Evolutionary conservation across 305 asterid genomes (phyloP).

Genomic region (Striga hermonthica): DNA sequence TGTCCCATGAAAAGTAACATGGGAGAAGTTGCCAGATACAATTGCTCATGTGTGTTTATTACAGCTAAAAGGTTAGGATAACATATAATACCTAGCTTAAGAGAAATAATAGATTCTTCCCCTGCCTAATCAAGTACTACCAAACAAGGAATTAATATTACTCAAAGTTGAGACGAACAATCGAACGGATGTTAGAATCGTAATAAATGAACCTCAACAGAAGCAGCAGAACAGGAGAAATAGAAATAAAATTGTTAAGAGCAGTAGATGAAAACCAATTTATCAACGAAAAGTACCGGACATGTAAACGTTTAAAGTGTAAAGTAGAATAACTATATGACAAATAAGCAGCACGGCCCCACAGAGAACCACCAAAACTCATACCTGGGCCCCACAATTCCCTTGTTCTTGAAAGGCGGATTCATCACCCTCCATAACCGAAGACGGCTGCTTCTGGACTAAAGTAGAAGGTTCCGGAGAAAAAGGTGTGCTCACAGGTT

Average conservation of each 20-base stretch:
- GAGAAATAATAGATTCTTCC: no score
- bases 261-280: neutral
- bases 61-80: no score
- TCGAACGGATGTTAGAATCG: neutral
- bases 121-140: neutral
- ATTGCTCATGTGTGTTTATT: no score
- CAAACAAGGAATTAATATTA: constrained; percentile 12
- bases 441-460: constrained; percentile 36
- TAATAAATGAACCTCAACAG: neutral
- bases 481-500: constrained; percentile 36
- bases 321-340: constrained; percentile 6
- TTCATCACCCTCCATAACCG: constrained; percentile 28
- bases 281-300: no score
- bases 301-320: neutral
- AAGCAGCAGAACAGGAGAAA: neutral
- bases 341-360: no score
- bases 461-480: constrained; percentile 41
- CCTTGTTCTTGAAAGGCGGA: constrained; percentile 38
- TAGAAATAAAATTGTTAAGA: neutral
- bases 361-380: constrained; percentile 32
- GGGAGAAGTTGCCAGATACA: no score
- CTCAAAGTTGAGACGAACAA: neutral
- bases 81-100: no score
- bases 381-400: constrained; percentile 51
- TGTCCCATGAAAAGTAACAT: no score